Percentiles rank a stretch among this genome's conserved stretches.
These are phyloP conservation scores for Leptographium galeiforme DNA, from an alignment of 2,329 filamentous ascomycete genomes.

Conservation along the genomic window DNA sequence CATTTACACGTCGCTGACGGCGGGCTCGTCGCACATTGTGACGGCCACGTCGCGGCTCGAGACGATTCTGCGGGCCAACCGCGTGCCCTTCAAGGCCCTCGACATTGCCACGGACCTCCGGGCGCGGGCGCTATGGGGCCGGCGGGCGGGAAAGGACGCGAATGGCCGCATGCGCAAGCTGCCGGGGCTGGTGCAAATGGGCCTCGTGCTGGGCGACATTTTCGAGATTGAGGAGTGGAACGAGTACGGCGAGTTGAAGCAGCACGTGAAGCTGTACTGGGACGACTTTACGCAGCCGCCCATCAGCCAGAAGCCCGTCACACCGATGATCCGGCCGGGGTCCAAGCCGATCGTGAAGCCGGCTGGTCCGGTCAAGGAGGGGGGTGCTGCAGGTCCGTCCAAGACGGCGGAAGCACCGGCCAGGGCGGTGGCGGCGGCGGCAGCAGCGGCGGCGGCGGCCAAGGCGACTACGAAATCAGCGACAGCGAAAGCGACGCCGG, in stretches of 20 bases:
- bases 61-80: constrained; percentile 90
- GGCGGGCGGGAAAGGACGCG: constrained; percentile 61
- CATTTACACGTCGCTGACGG: constrained; percentile 91
- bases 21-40: constrained; percentile 89
- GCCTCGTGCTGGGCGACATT: constrained; percentile 73
- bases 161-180: constrained; percentile 57
- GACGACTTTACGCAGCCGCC: constrained; percentile 47
- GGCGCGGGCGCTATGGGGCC: constrained; percentile 77
- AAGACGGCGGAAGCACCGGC: constrained; percentile 12
- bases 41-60: constrained; percentile 92
- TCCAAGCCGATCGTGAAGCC: not conserved
- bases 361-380: not conserved
- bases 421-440: constrained; percentile 9
- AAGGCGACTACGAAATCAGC: constrained; percentile 14
- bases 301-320: constrained; percentile 37
- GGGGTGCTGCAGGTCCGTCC: not conserved
- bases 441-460: constrained; percentile 11
- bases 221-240: constrained; percentile 98
- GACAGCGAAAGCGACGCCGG: not conserved
- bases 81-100: constrained; percentile 82
- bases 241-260: constrained; percentile 88
- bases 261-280: constrained; percentile 61
- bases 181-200: constrained; percentile 78
- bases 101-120: constrained; percentile 85
- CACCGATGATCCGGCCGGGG: constrained; percentile 13